phyloP scores from a whole-genome alignment of 2,329 filamentous ascomycete genomes.

The Alternaria infectoria region DNA sequence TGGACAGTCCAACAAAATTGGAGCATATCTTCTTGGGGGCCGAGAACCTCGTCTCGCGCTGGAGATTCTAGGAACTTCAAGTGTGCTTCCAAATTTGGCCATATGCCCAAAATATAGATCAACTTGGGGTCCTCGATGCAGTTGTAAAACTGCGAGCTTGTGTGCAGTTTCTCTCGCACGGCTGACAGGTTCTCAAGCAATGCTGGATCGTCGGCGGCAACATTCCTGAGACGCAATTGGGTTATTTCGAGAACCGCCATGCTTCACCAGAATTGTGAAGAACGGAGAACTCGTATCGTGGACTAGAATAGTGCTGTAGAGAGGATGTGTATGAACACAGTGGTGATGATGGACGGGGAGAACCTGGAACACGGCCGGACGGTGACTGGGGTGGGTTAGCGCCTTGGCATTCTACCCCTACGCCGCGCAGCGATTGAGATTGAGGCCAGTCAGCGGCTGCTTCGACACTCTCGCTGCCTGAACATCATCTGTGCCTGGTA shows the following conservation, averaged over 20 bases:
- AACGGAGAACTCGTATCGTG: constrained; percentile 27
- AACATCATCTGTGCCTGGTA: constrained; percentile 4
- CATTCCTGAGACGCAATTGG: constrained; percentile 33
- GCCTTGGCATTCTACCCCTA: neutral
- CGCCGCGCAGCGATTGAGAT: neutral
- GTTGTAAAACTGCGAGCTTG: constrained; percentile 37
- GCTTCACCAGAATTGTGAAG: constrained; percentile 15
- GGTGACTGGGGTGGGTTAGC: neutral
- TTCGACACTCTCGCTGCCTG: neutral
- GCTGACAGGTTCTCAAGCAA: constrained; percentile 38
- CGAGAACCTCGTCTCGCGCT: constrained; percentile 32
- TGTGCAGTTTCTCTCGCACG: constrained; percentile 34
- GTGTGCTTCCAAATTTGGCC: constrained; percentile 38
- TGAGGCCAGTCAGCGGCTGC: neutral
- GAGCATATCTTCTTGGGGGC: constrained; percentile 37
- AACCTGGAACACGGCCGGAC: neutral
- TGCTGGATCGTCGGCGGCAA: constrained; percentile 23
- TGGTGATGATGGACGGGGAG: neutral
- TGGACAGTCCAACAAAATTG: constrained; percentile 40
- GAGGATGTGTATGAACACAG: neutral
- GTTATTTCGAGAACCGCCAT: constrained; percentile 40
- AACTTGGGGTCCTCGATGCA: constrained; percentile 36
- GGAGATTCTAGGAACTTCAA: constrained; percentile 36
- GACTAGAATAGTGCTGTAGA: constrained; percentile 32
- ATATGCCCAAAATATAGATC: constrained; percentile 42